A percentile compares a stretch with the other conserved stretches of the same genome.
Evolutionary conservation across 441 rosid species (phyloP).

Genomic region (Aquilaria agallochum): DNA sequence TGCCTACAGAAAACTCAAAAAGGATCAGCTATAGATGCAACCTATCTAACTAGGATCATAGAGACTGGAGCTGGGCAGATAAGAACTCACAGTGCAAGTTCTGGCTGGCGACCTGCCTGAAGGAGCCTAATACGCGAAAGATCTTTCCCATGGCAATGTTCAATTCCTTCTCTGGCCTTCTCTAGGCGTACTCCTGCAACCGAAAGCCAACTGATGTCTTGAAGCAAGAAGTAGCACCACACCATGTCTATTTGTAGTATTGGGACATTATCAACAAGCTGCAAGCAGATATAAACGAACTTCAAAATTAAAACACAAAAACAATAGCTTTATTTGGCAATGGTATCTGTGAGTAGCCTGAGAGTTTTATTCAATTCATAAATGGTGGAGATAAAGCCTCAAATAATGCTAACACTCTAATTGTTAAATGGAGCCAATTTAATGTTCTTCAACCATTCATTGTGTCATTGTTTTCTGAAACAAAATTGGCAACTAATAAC

Average conservation of each 20-base stretch:
- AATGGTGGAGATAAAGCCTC: too few species aligned
- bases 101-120: constrained; percentile 68
- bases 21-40: constrained; percentile 11
- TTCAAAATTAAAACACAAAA: constrained; percentile 1
- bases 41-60: constrained; percentile 7
- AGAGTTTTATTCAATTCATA: too few species aligned
- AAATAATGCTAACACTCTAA: too few species aligned
- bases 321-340: not conserved
- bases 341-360: too few species aligned
- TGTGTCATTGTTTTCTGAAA: too few species aligned
- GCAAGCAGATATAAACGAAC: constrained; percentile 22
- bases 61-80: constrained; percentile 4
- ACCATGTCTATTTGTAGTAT: constrained; percentile 94
- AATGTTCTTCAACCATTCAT: too few species aligned
- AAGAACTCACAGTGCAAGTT: constrained; percentile 68
- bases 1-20: constrained; percentile 35
- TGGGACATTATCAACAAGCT: constrained; percentile 84
- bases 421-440: too few species aligned
- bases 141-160: constrained; percentile 85
- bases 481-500: too few species aligned
- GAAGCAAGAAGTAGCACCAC: constrained; percentile 94
- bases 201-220: constrained; percentile 69
- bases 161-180: constrained; percentile 85
- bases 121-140: constrained; percentile 77
- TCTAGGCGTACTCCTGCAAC: constrained; percentile 76